Evolutionary conservation across 352 stramenopile genomes (phyloP), one percentile per base, ranked within the genome.

Genomic region (Phytopythium mirpurense): DNA sequence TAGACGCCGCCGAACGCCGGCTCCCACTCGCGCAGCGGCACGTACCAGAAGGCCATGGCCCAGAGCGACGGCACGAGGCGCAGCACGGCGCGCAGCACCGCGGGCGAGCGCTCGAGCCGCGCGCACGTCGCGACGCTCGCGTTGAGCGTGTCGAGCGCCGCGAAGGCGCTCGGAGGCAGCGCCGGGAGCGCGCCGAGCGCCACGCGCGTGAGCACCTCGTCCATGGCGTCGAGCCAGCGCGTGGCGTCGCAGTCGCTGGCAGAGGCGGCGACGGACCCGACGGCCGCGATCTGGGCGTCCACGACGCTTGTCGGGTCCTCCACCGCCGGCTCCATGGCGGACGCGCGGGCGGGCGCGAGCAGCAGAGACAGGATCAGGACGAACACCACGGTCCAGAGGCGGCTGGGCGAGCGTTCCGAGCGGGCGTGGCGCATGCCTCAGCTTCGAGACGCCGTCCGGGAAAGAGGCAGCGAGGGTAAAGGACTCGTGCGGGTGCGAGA

Each of bases 41-140:
- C 49, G 61, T 84, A 87, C 73, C 71, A 87, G 56, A 74, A 84
- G 19, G 70, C 73, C 35, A 65, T 65, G 19, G 59, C 56, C 73
- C 73, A 87, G 14, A 87, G 63, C 21, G 67, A 73, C 7, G 76
- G 73, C 12, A 76, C 31, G 14, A 83, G 35, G 31, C 63, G 51
- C 18, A 74, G 35, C 47, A 77, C 42, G 24, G 60, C 65, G 29
- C 55, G 52, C 21, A 83, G 38, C 34, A 87, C 63, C 0, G 7
- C 26, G 14, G 36, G 9, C 61, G 80, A 54, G 21, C 56, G 63
- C 12, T 72, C 41, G 11, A 77, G 54, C 5, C n/a, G 34, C 12
- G 54, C 34, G 4, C 38, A 54, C 21, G 19, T 11, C 44, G 65
- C 45, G n/a, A 86, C 62, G 18, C 63, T 51, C 2, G 41, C 51